Conservation (phyloP, 352 stramenopile species). For the Phytophthora macrochlamydospora region DNA sequence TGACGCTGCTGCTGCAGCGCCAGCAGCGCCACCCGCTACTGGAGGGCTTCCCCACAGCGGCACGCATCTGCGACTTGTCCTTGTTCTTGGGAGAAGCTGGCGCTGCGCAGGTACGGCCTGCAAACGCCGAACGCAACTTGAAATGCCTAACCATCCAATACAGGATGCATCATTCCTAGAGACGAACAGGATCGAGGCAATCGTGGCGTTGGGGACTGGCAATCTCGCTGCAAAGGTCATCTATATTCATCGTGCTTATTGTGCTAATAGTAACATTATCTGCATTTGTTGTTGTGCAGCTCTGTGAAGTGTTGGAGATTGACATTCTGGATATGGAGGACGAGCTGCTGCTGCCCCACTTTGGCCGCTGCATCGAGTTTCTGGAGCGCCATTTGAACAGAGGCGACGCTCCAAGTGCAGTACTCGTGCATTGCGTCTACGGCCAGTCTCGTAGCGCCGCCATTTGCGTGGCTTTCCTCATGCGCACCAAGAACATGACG, state of each 20-base stretch:
- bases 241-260: not conserved
- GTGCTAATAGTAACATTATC: not conserved
- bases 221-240: constrained; percentile 52
- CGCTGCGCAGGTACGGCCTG: constrained; percentile 44
- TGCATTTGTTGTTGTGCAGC: constrained; percentile 11
- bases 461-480: constrained; percentile 80
- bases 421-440: constrained; percentile 82
- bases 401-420: constrained; percentile 4
- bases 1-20: constrained; percentile 37
- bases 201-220: constrained; percentile 69
- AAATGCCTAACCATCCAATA: not conserved
- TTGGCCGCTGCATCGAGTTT: constrained; percentile 58
- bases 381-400: constrained; percentile 28
- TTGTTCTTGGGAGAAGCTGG: constrained; percentile 68
- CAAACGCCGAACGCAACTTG: not conserved
- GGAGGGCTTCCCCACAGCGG: constrained; percentile 45
- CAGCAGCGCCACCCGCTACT: constrained; percentile 59
- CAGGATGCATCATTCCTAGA: constrained; percentile 53
- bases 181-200: constrained; percentile 43
- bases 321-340: constrained; percentile 83
- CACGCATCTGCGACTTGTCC: constrained; percentile 44
- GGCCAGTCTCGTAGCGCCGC: constrained; percentile 78
- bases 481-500: constrained; percentile 45
- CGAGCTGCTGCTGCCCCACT: constrained; percentile 66
- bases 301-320: constrained; percentile 49